These are phyloP conservation scores for Elaeagnus macrophylla DNA, from an alignment of 306 rosid species.

Conservation along the genomic window DNA sequence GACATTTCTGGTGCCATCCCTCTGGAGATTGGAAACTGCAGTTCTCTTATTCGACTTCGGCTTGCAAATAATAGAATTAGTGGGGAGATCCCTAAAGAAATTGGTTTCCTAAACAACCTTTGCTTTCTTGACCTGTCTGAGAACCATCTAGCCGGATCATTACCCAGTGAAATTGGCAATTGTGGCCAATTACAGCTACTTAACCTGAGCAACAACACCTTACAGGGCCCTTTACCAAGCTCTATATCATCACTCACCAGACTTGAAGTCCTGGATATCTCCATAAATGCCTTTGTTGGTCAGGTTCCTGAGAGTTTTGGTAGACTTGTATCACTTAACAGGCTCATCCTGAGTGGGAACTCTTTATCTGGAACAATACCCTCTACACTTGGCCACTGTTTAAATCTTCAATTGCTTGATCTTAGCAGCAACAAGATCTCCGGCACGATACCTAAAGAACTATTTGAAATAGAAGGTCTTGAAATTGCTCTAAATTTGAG, in stretches of 20 bases:
- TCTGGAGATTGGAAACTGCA: conserved; percentile 51
- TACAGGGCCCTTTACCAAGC: conserved; percentile 51
- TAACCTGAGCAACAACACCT: conserved; percentile 69
- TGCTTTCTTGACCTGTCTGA: conserved; percentile 71
- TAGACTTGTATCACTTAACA: conserved; percentile 47
- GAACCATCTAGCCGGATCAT: conserved; percentile 49
- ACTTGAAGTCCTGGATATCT: conserved; percentile 66
- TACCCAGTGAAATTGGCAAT: conserved; percentile 59
- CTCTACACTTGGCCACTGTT: conserved; percentile 48
- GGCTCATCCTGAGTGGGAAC: conserved; percentile 51
- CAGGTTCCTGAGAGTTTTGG: conserved; percentile 49
- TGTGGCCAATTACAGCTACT: conserved; percentile 68
- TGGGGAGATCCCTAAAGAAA: conserved; percentile 60
- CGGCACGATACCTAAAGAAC: conserved; percentile 52
- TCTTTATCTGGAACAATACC: conserved; percentile 59
- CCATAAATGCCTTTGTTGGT: conserved; percentile 50
- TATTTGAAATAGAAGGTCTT: conserved; percentile 57
- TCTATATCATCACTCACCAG: conserved; percentile 49
- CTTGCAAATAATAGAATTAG: conserved; percentile 49
- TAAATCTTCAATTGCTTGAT: conserved; percentile 65
- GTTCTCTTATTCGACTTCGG: conserved; percentile 60
- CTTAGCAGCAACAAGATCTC: conserved; percentile 60
- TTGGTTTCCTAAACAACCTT: conserved; percentile 46
- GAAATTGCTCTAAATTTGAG: conserved; percentile 78
- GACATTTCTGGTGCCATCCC: conserved; percentile 64